phyloP scores from a whole-genome alignment of 2,329 filamentous ascomycete genomes.

The Ophiostoma ips region DNA sequence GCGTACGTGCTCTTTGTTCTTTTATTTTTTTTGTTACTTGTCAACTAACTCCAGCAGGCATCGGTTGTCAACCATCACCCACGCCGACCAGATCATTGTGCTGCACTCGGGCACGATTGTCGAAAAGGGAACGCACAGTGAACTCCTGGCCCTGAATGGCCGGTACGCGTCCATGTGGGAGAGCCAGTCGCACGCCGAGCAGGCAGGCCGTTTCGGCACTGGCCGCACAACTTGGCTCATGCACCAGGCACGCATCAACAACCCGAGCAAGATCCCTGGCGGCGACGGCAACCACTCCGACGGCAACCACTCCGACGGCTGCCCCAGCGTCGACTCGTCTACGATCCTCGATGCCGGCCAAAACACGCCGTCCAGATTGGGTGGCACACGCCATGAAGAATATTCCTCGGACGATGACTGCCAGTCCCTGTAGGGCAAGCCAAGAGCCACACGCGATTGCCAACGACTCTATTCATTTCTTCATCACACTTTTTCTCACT shows the following conservation, averaged over 20 bases:
- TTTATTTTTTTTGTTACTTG: not conserved
- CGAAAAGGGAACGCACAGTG: slow-evolving; percentile 34
- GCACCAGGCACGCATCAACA: slow-evolving; percentile 35
- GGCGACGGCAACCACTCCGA: slow-evolving; percentile 27
- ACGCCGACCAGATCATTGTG: slow-evolving; percentile 17
- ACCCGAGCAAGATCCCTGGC: slow-evolving; percentile 13
- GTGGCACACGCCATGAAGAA: slow-evolving; percentile 9
- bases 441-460: too few species aligned
- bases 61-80: slow-evolving; percentile 49
- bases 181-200: slow-evolving; percentile 47
- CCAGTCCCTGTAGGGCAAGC: not conserved
- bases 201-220: slow-evolving; percentile 46
- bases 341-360: slow-evolving; percentile 25
- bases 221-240: slow-evolving; percentile 30
- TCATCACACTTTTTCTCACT: not conserved
- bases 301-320: slow-evolving; percentile 31
- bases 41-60: slow-evolving; percentile 36
- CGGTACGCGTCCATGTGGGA: slow-evolving; percentile 79
- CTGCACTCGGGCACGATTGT: slow-evolving; percentile 15
- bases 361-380: slow-evolving; percentile 17
- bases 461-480: not conserved
- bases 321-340: slow-evolving; percentile 32
- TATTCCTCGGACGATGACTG: slow-evolving; percentile 11
- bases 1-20: slow-evolving; percentile 44
- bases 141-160: slow-evolving; percentile 55